Conservation (phyloP, 2,329 filamentous ascomycete species). For the Aspergillus hortae region DNA sequence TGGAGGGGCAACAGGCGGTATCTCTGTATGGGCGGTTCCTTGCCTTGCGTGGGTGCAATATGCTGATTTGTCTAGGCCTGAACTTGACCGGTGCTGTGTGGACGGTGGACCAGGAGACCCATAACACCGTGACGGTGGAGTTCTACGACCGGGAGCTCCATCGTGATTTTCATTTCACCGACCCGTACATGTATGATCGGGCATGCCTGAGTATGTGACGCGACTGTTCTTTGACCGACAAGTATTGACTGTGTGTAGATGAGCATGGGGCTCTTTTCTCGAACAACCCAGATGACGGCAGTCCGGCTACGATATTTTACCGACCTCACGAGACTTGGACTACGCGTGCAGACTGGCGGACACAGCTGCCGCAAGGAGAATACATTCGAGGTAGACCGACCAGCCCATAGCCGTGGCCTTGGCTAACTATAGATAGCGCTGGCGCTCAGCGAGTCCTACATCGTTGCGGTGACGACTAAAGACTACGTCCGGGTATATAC, state of each 20-base stretch:
- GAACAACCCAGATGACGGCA: constrained; percentile 64
- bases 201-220: constrained; percentile 68
- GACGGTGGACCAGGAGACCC: constrained; percentile 92
- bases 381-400: constrained; percentile 56
- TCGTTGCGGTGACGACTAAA: constrained; percentile 80
- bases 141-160: constrained; percentile 94
- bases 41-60: background rate
- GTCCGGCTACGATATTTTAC: constrained; percentile 86
- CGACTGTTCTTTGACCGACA: background rate
- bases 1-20: constrained; percentile 95
- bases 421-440: constrained; percentile 54
- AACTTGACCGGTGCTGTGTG: constrained; percentile 94
- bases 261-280: constrained; percentile 84
- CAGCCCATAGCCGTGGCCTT: background rate
- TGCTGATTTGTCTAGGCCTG: constrained; percentile 48
- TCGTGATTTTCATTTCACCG: constrained; percentile 95
- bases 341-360: constrained; percentile 83
- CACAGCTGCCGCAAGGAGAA: constrained; percentile 81
- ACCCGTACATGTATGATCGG: constrained; percentile 93
- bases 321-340: constrained; percentile 97
- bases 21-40: constrained; percentile 55
- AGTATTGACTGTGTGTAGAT: constrained; percentile 40
- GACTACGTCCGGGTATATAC: constrained; percentile 93
- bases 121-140: constrained; percentile 92
- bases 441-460: constrained; percentile 84